Conservation (phyloP, 768 basidiomycete species). For the Gelatoporia subvermispora region DNA sequence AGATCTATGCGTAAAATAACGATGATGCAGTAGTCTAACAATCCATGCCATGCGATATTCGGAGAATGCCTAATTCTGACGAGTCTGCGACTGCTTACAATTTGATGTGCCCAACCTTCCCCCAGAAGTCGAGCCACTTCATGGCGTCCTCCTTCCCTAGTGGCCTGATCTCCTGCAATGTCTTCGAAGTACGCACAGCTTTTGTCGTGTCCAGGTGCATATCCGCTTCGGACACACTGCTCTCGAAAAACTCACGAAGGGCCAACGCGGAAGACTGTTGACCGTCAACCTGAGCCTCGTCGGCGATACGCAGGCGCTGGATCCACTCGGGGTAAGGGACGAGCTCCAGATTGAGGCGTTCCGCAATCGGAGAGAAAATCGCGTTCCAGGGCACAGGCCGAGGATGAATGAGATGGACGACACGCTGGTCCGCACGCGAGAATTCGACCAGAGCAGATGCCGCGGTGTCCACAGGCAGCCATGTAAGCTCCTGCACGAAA, state of each 20-base stretch:
- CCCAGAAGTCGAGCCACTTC: conserved; percentile 11
- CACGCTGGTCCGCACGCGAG: conserved; percentile 11
- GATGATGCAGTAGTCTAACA: too few relatives aligned
- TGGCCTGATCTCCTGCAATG: conserved; percentile 5
- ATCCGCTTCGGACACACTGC: too few relatives aligned
- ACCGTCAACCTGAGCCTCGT: too few relatives aligned
- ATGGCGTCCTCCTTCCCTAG: conserved; percentile 12
- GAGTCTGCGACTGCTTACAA: too few relatives aligned
- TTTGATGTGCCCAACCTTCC: conserved; percentile 6
- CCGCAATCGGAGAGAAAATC: conserved; percentile 6
- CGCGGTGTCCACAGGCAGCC: conserved; percentile 39
- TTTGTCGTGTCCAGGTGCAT: conserved; percentile 1
- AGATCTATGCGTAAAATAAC: too few relatives aligned
- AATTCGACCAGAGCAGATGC: conserved; percentile 29
- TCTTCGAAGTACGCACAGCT: conserved; percentile 6
- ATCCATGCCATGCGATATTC: too few relatives aligned
- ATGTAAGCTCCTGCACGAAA: conserved; percentile 30
- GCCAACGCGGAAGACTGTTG: too few relatives aligned
- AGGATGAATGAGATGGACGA: conserved; percentile 38
- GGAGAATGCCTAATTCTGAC: too few relatives aligned
- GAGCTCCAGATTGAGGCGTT: conserved; percentile 16
- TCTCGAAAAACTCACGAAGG: too few relatives aligned
- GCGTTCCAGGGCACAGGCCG: conserved; percentile 27
- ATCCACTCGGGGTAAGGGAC: conserved; percentile 26
- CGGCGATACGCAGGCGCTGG: too few relatives aligned